Percentiles rank a stretch among this genome's conserved stretches.
These are phyloP conservation scores for Marasmius oreades DNA, from an alignment of 1,284 basidiomycete species.

Conservation along the genomic window DNA sequence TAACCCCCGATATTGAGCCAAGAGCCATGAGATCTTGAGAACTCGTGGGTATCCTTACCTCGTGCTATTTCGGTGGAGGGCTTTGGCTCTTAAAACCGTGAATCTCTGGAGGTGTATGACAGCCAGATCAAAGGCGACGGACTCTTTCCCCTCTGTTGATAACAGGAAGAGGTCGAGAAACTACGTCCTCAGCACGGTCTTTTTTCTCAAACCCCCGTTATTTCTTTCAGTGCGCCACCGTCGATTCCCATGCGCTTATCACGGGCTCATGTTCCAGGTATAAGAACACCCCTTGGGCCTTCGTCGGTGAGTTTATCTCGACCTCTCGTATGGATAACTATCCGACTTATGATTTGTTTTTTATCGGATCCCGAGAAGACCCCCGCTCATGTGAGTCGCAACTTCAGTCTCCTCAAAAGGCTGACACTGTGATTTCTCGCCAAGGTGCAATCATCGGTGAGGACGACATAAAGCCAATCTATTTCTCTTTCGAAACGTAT, in stretches of 20 bases:
- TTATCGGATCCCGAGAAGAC: constrained; percentile 60
- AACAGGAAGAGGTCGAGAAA: neutral
- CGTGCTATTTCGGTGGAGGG: neutral
- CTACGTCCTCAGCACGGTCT: neutral
- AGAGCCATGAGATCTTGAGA: no score
- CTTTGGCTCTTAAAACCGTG: no score
- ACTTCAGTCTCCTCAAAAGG: neutral
- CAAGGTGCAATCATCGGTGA: constrained; percentile 64
- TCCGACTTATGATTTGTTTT: constrained; percentile 57
- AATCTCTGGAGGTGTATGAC: neutral
- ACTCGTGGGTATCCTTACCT: neutral
- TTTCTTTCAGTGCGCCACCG: constrained; percentile 41
- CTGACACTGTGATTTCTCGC: constrained; percentile 46
- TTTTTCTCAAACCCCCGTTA: constrained; percentile 18
- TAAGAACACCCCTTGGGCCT: constrained; percentile 31
- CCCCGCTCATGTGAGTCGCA: constrained; percentile 34
- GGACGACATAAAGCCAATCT: constrained; percentile 54
- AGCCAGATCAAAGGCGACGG: neutral
- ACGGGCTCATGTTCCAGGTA: constrained; percentile 41
- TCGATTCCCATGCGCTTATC: constrained; percentile 47
- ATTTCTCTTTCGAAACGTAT: constrained; percentile 63
- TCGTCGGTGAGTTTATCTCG: constrained; percentile 6
- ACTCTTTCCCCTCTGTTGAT: neutral
- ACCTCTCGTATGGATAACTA: constrained; percentile 12
- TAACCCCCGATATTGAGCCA: no score